A percentile compares a stretch with the other conserved stretches of the same genome.
These are phyloP conservation scores for Firmiana major DNA, from an alignment of 345 rosid genomes.

Conservation along the genomic window DNA sequence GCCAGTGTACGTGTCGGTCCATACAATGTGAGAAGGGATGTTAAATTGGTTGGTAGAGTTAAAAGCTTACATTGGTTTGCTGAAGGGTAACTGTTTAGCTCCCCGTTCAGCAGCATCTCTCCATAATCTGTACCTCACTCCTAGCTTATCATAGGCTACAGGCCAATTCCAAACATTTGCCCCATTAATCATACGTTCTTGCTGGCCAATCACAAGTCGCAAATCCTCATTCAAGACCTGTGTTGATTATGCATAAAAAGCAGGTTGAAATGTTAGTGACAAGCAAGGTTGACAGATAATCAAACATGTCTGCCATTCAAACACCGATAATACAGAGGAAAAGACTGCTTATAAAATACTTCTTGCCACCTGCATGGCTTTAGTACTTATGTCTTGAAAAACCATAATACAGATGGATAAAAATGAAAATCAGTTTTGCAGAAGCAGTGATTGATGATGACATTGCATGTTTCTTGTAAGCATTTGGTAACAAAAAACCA, in stretches of 20 bases:
- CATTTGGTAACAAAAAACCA: neutral
- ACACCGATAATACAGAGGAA: neutral
- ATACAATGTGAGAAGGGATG: slow-evolving; percentile 8
- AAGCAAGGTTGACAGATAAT: neutral
- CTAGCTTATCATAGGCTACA: slow-evolving; percentile 87
- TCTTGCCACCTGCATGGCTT: neutral
- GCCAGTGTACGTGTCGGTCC: neutral
- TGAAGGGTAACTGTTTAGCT: slow-evolving; percentile 60
- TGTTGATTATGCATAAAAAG: neutral
- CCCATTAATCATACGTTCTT: slow-evolving; percentile 86
- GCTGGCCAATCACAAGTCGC: slow-evolving; percentile 84
- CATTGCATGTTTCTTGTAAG: neutral
- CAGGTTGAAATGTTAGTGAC: neutral
- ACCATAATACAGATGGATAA: neutral
- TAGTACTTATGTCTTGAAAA: neutral
- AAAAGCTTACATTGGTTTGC: slow-evolving; percentile 26
- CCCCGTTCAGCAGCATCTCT: slow-evolving; percentile 72
- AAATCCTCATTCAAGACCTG: slow-evolving; percentile 96
- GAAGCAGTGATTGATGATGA: no score
- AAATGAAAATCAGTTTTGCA: neutral
- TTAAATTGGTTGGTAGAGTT: neutral
- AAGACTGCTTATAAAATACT: no score
- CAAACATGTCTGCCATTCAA: neutral
- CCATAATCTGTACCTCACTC: slow-evolving; percentile 92
- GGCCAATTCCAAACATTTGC: slow-evolving; percentile 91